Percentiles rank a stretch among this genome's conserved stretches.
phyloP scores from a whole-genome alignment of 139 green algal species.

The Auxenochlorella pyrenoidosa region DNA sequence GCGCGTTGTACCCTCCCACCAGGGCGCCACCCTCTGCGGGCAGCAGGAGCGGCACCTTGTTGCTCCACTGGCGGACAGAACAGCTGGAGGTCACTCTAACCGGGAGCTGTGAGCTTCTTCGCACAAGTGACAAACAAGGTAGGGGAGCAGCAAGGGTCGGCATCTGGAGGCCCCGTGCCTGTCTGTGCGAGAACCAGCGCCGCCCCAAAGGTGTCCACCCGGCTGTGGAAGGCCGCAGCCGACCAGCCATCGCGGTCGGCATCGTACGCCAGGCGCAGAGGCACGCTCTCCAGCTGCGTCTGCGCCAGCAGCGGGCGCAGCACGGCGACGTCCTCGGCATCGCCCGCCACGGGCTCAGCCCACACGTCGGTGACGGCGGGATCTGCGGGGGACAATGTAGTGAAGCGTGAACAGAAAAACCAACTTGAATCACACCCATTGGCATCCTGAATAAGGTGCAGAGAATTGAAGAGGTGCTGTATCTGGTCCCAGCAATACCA shows the following conservation, averaged over 20 bases:
- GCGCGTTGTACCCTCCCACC: constrained; percentile 79
- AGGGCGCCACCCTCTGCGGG: constrained; percentile 60
- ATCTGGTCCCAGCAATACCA: too few relatives aligned
- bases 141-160: too few relatives aligned
- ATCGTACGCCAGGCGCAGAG: constrained; percentile 68
- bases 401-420: too few relatives aligned
- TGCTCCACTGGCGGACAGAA: too few relatives aligned
- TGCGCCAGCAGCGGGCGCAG: constrained; percentile 72
- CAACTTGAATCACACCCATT: too few relatives aligned
- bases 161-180: background rate
- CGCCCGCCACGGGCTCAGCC: constrained; percentile 59
- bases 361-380: constrained; percentile 58
- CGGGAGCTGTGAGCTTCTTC: too few relatives aligned
- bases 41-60: background rate
- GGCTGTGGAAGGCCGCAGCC: constrained; percentile 65
- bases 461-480: too few relatives aligned
- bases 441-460: too few relatives aligned
- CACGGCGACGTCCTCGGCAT: constrained; percentile 47
- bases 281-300: constrained; percentile 71
- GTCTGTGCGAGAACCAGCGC: constrained; percentile 40
- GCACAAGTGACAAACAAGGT: too few relatives aligned
- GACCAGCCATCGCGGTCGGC: constrained; percentile 72
- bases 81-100: background rate
- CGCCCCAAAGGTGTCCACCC: constrained; percentile 70
- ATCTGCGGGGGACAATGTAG: constrained; percentile 11